A percentile compares a stretch with the other conserved stretches of the same genome.
phyloP scores from a whole-genome alignment of 75 land plant species.

The Pinus taeda region DNA sequence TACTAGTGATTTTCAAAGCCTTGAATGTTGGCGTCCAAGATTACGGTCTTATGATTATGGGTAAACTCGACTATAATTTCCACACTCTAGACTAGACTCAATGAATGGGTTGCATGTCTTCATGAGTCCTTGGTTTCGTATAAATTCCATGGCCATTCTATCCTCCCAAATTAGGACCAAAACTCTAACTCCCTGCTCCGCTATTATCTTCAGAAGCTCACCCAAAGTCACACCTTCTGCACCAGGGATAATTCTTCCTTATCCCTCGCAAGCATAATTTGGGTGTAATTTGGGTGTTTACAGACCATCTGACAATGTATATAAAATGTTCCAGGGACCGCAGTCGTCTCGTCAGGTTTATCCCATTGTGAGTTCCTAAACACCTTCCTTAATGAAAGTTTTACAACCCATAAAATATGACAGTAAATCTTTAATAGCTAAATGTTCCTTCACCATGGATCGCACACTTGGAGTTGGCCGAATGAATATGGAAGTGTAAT shows the following conservation, averaged over 20 bases:
- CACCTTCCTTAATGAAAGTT: too few species aligned
- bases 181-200: slow-evolving; percentile 25
- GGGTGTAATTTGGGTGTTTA: slow-evolving; percentile 5
- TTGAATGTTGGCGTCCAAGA: slow-evolving; percentile 18
- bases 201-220: slow-evolving; percentile 31
- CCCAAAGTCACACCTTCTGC: slow-evolving; percentile 26
- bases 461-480: too few species aligned
- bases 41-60: slow-evolving; percentile 44
- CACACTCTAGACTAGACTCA: slow-evolving; percentile 23
- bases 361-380: too few species aligned
- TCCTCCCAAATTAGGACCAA: slow-evolving; percentile 48
- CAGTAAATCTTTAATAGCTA: too few species aligned
- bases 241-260: slow-evolving; percentile 21
- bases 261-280: slow-evolving; percentile 29
- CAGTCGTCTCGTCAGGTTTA: too few species aligned
- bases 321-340: slow-evolving; percentile 10
- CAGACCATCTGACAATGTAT: slow-evolving; percentile 47
- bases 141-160: slow-evolving; percentile 18
- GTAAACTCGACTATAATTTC: slow-evolving; percentile 34
- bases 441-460: too few species aligned
- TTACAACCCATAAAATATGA: too few species aligned
- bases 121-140: slow-evolving; percentile 35
- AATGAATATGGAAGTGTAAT: too few species aligned
- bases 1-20: slow-evolving; percentile 12
- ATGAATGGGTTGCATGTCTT: slow-evolving; percentile 13